Evolutionary conservation across 441 rosid species (phyloP), one percentile per base, ranked within the genome.

Genomic region (Gossypium laxum): DNA sequence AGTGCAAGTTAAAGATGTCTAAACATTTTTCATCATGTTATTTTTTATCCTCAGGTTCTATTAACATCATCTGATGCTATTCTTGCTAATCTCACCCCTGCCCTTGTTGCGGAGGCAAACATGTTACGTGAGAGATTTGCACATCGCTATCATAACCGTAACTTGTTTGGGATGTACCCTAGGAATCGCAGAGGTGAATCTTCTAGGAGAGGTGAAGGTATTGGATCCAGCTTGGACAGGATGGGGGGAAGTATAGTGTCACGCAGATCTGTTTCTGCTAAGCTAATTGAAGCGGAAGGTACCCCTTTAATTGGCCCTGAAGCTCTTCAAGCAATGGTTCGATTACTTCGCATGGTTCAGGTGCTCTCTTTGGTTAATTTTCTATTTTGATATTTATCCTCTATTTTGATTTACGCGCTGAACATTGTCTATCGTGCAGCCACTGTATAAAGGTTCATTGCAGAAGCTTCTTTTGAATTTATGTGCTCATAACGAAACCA

Each of bases 121-220:
- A 87, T 94, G 99, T 77, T 94, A 76, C 93, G 99, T 6, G 99
- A 94, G 81, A 89, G 99, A 82, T 90, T 91, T 77, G 99, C 99
- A 45, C 88, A 90, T 81, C 88, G 96, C 58, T 90, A 90, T 80
- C 90, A 86, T 76, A 94, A 89, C 74, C 99, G 92, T 67, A 71
- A 90, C 30, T 85, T 92, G 70, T 88, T 92, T 69, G 99, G 97
- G 38, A 92, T 92, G 99, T 90, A 94, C 75, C 91, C 97, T 59
- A 87, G 99, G 76, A 91, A 79, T 81, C 97, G 94, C 62, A 85
- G 99, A 78, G 98, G 94, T 78, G 99, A 92, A 86, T 78, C 97
- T 67, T 90, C 99, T 74, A 86, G 99, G 79, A 90, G 93, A 67
- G 84, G 84, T 76, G 98, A 92, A 81, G 90, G 91, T 70, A 75